Evolutionary conservation across 2,329 filamentous ascomycete species (phyloP).

Genomic region (Pseudocercospora fijiensis): DNA sequence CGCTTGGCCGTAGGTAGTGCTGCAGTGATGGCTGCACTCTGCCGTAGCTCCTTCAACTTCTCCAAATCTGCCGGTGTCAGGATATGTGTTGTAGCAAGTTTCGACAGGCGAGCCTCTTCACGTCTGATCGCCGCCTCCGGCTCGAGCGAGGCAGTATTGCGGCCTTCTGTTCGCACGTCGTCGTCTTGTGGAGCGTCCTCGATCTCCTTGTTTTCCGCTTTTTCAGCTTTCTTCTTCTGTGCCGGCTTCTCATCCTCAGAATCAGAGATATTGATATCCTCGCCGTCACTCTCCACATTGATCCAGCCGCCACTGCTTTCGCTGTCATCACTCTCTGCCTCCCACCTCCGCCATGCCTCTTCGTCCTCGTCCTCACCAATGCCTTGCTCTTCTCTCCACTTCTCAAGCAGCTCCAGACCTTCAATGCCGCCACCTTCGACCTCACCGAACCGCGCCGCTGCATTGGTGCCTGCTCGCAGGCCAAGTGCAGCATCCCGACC

Average conservation of each 20-base stretch:
- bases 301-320: constrained; percentile 89
- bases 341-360: constrained; percentile 58
- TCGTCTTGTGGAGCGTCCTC: constrained; percentile 25
- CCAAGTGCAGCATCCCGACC: constrained; percentile 88
- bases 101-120: constrained; percentile 51
- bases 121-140: constrained; percentile 33
- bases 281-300: constrained; percentile 77
- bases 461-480: constrained; percentile 70
- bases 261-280: constrained; percentile 70
- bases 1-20: constrained; percentile 49
- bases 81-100: constrained; percentile 87
- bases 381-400: constrained; percentile 89
- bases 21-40: constrained; percentile 69
- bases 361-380: constrained; percentile 61
- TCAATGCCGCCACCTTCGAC: constrained; percentile 80
- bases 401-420: constrained; percentile 83
- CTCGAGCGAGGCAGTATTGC: constrained; percentile 36
- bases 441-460: constrained; percentile 79
- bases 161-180: constrained; percentile 26
- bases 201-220: constrained; percentile 19
- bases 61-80: constrained; percentile 94
- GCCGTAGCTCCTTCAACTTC: constrained; percentile 85
- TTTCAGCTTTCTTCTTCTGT: constrained; percentile 40
- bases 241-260: constrained; percentile 68
- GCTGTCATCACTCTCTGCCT: constrained; percentile 60